Percentiles rank a stretch among this genome's conserved stretches.
Conservation (phyloP, 768 basidiomycete species). For the Daedaleopsis sinensis region DNA sequence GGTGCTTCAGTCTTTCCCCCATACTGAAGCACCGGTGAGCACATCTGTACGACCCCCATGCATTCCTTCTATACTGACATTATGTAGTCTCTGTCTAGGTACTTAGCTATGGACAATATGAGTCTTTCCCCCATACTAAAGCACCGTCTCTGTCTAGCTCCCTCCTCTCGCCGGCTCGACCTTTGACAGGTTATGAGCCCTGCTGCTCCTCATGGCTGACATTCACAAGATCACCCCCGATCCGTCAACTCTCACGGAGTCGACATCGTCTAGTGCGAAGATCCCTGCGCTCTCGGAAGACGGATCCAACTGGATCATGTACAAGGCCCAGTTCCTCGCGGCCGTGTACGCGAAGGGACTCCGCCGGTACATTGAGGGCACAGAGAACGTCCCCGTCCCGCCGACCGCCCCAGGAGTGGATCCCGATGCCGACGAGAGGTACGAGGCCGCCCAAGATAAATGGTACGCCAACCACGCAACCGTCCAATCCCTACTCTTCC, state of each 20-base stretch:
- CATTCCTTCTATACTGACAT: too few relatives aligned
- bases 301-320: conserved; percentile 17
- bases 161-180: background rate
- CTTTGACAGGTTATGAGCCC: conserved; percentile 23
- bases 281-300: conserved; percentile 13
- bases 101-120: too few relatives aligned
- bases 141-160: background rate
- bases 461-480: conserved; percentile 6
- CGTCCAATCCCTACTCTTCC: conserved; percentile 13
- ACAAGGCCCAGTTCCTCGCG: conserved; percentile 8
- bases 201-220: conserved; percentile 2
- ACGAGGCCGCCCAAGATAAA: conserved; percentile 11
- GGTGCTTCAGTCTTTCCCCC: conserved; percentile 5
- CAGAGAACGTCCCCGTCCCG: conserved; percentile 1
- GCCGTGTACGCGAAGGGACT: conserved; percentile 16
- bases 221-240: conserved; percentile 1
- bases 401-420: conserved; percentile 6
- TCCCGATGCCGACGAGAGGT: conserved; percentile 12
- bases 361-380: conserved; percentile 14
- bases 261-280: background rate
- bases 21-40: conserved; percentile 2
- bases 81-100: too few relatives aligned
- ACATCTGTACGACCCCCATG: background rate
- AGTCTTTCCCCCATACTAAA: background rate
- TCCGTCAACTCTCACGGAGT: background rate